Evolutionary conservation across 2,329 filamentous ascomycete species (phyloP).

Genomic region (Penicillium sp.): DNA sequence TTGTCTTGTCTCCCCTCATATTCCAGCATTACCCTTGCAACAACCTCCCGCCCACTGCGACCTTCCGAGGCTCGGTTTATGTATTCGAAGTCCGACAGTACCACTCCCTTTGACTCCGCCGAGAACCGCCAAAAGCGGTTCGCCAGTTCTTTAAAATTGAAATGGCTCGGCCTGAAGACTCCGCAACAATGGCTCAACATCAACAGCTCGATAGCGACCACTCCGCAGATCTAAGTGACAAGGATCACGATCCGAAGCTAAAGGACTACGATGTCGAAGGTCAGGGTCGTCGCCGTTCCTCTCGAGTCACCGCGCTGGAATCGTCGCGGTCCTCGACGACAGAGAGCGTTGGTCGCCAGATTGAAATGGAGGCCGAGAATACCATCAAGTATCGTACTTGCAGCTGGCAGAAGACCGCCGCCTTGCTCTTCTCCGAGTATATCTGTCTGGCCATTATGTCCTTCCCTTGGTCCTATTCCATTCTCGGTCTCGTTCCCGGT

Average conservation of each 20-base stretch:
- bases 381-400: slow-evolving; percentile 91
- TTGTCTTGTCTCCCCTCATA: too few species aligned
- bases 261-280: slow-evolving; percentile 37
- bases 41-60: background rate
- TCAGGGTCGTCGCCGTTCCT: slow-evolving; percentile 25
- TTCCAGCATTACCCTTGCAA: background rate
- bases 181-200: slow-evolving; percentile 7
- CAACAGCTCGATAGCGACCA: slow-evolving; percentile 16
- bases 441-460: slow-evolving; percentile 95
- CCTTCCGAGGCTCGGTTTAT: slow-evolving; percentile 32
- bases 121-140: slow-evolving; percentile 39
- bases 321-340: slow-evolving; percentile 44
- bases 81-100: slow-evolving; percentile 34
- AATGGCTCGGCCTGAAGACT: slow-evolving; percentile 42
- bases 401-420: slow-evolving; percentile 93
- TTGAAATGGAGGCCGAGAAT: slow-evolving; percentile 75
- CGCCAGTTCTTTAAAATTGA: slow-evolving; percentile 38
- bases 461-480: slow-evolving; percentile 89
- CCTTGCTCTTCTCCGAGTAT: slow-evolving; percentile 90
- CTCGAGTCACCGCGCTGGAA: slow-evolving; percentile 26
- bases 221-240: slow-evolving; percentile 27
- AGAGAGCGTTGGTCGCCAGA: slow-evolving; percentile 65
- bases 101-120: slow-evolving; percentile 30
- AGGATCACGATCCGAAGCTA: slow-evolving; percentile 29
- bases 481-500: slow-evolving; percentile 83